Conservation (phyloP, 2,329 filamentous ascomycete species). For the Ceratocystis harringtonii region DNA sequence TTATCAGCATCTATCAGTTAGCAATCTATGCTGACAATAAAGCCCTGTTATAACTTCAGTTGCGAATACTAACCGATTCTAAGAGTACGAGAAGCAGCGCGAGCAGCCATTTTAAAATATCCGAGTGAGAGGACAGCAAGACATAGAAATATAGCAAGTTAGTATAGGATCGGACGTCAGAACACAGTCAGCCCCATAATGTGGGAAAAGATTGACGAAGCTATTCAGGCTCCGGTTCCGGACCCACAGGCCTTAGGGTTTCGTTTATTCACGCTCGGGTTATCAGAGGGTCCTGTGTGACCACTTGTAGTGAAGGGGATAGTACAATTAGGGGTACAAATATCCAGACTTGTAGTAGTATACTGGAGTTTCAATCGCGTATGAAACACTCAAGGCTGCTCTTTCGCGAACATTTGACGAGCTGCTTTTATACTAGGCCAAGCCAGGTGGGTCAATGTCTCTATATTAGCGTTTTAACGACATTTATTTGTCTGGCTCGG, state of each 20-base stretch:
- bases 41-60: too few relatives aligned
- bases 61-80: constrained; percentile 45
- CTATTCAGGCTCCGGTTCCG: constrained; percentile 7
- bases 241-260: background rate
- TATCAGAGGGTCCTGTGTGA: too few relatives aligned
- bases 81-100: constrained; percentile 33
- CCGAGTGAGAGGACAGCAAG: background rate
- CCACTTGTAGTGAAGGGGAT: background rate
- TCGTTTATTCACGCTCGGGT: background rate
- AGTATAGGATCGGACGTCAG: background rate
- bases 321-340: background rate
- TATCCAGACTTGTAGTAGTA: background rate
- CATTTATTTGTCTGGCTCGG: background rate
- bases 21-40: background rate
- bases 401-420: constrained; percentile 1
- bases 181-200: background rate
- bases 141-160: background rate
- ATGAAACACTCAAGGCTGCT: background rate
- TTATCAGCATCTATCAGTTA: background rate
- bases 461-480: too few relatives aligned
- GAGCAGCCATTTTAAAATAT: constrained; percentile 39
- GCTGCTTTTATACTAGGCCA: background rate
- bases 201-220: constrained; percentile 1
- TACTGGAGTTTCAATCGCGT: background rate
- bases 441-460: too few relatives aligned